Percentiles rank a stretch among this genome's conserved stretches.
These are phyloP conservation scores for Phyllosticta paracitricarpa DNA, from an alignment of 2,329 filamentous ascomycete species.

Conservation along the genomic window DNA sequence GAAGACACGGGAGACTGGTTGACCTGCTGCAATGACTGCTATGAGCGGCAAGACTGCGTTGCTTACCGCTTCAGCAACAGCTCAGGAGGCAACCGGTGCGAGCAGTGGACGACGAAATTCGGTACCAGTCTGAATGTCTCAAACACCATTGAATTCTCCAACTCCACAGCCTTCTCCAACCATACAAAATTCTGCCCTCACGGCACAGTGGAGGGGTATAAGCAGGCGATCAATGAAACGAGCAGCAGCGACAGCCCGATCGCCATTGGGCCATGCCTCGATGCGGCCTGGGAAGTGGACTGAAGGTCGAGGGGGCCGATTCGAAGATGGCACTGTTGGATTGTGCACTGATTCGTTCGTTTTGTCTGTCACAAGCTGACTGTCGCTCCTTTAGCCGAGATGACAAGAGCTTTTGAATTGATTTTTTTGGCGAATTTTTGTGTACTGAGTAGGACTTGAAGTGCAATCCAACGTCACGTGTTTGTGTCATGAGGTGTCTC, in stretches of 20 bases:
- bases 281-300: neutral
- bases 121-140: neutral
- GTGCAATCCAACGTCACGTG: neutral
- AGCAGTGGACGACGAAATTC: neutral
- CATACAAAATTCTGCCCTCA: neutral
- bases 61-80: neutral
- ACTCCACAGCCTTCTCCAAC: neutral
- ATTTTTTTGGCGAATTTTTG: neutral
- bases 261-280: neutral
- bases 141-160: neutral
- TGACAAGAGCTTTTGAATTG: neutral
- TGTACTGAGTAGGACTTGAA: neutral
- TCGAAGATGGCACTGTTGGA: neutral
- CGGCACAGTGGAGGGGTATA: neutral
- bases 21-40: neutral
- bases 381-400: neutral
- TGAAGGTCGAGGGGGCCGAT: neutral
- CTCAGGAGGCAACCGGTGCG: neutral
- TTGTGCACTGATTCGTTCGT: neutral
- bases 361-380: neutral
- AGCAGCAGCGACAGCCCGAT: neutral
- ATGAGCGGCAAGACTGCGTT: neutral
- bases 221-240: neutral
- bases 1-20: neutral
- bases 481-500: neutral